Evolutionary conservation across 73 alveolate species (phyloP).

Genomic region (Stentor coeruleus): DNA sequence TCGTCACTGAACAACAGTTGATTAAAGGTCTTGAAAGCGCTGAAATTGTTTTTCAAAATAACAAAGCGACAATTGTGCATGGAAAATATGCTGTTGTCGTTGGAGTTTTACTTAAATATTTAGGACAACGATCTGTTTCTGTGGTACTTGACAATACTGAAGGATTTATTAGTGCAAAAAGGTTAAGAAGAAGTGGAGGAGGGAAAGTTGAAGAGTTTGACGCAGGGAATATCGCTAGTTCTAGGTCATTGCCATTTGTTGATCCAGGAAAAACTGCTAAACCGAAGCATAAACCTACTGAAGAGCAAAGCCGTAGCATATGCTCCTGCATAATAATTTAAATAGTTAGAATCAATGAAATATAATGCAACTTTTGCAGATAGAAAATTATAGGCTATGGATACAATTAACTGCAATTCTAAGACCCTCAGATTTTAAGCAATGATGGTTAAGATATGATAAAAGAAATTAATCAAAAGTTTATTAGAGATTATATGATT

Average conservation of each 20-base stretch:
- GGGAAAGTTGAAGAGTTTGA: not conserved
- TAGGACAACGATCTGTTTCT: slow-evolving; percentile 2
- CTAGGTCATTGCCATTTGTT: not conserved
- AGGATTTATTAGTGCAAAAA: slow-evolving; percentile 5
- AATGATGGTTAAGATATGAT: too few species aligned
- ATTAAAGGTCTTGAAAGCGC: not conserved
- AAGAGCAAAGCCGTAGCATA: not conserved
- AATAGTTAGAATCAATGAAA: too few species aligned
- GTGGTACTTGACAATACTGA: slow-evolving; percentile 15
- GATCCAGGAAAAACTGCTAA: not conserved
- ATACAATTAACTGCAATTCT: too few species aligned
- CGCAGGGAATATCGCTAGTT: not conserved
- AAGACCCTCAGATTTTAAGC: too few species aligned
- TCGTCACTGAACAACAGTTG: not conserved
- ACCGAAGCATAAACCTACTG: not conserved
- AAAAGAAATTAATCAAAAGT: too few species aligned
- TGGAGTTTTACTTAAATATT: slow-evolving; percentile 9
- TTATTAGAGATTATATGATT: too few species aligned
- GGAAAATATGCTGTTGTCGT: not conserved
- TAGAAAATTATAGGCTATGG: too few species aligned
- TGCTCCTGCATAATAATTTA: not conserved
- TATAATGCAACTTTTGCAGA: too few species aligned
- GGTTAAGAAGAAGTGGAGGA: not conserved
- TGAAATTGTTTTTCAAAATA: not conserved
- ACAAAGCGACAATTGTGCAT: slow-evolving; percentile 14